phyloP scores from a whole-genome alignment of 257 asterid genomes.

The Capsicum pubescens region DNA sequence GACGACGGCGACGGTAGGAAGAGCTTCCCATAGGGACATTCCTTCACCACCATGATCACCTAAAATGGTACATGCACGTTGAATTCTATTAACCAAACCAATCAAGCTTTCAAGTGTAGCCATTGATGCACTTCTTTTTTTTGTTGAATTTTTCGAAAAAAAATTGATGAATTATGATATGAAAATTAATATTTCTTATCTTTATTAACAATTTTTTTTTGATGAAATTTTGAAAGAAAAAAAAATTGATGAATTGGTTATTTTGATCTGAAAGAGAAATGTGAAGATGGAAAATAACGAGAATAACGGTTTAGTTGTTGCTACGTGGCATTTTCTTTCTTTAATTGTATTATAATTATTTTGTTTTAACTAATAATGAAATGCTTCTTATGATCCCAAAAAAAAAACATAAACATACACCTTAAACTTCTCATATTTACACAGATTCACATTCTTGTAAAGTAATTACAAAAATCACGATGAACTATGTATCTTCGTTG shows the following conservation, averaged over 20 bases:
- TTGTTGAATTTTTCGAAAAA: background rate
- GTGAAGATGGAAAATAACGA: background rate
- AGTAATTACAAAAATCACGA: too few relatives aligned
- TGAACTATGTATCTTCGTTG: too few relatives aligned
- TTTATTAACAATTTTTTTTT: background rate
- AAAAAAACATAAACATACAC: too few relatives aligned
- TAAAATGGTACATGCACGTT: conserved; percentile 91
- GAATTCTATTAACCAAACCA: conserved; percentile 88
- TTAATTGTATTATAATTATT: background rate
- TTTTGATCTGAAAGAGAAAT: conserved; percentile 4
- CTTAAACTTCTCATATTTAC: too few relatives aligned
- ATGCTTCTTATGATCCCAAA: too few relatives aligned
- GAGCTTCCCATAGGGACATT: conserved; percentile 98
- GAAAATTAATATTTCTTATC: too few relatives aligned
- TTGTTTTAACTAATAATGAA: too few relatives aligned
- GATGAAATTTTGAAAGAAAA: background rate
- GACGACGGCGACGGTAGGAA: conserved; percentile 97
- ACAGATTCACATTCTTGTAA: too few relatives aligned
- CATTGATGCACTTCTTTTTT: conserved; percentile 40
- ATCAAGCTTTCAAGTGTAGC: conserved; percentile 96
- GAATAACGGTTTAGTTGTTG: conserved; percentile 23
- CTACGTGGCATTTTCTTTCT: background rate
- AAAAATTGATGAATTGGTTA: background rate
- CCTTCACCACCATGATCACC: conserved; percentile 99
- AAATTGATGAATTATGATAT: background rate